phyloP scores from a whole-genome alignment of 2,329 filamentous ascomycete genomes.

The Elsinoe australis region DNA sequence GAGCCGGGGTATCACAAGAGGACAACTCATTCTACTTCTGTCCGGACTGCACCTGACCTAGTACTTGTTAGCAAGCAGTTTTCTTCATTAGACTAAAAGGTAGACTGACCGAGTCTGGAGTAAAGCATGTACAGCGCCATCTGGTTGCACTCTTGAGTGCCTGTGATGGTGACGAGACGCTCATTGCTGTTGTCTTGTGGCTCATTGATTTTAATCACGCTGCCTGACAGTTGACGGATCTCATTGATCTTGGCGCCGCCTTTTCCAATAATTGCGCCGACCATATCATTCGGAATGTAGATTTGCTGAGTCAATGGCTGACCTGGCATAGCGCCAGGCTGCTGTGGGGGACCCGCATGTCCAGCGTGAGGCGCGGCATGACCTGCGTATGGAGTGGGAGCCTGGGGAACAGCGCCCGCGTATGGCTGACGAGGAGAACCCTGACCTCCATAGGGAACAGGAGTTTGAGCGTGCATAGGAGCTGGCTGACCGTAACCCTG shows the following conservation, averaged over 20 bases:
- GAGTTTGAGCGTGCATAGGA: conserved; percentile 45
- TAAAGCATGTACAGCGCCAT: conserved; percentile 99
- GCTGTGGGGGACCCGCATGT: conserved; percentile 63
- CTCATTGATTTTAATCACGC: conserved; percentile 99
- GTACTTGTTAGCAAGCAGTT: conserved; percentile 9
- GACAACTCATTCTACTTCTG: conserved; percentile 18
- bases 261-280: conserved; percentile 97
- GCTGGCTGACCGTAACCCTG: conserved; percentile 49
- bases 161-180: conserved; percentile 91
- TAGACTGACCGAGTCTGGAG: conserved; percentile 74
- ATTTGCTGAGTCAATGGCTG: conserved; percentile 95
- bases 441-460: conserved; percentile 67
- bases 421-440: conserved; percentile 66
- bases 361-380: conserved; percentile 51
- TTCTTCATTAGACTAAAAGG: conserved; percentile 34
- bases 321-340: conserved; percentile 67
- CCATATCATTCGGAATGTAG: conserved; percentile 99
- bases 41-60: conserved; percentile 21
- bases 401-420: conserved; percentile 69
- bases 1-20: conserved; percentile 10
- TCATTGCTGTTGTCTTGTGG: conserved; percentile 99
- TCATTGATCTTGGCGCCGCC: conserved; percentile 99
- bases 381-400: conserved; percentile 61
- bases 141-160: conserved; percentile 96
- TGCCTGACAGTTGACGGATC: conserved; percentile 91